Conservation (phyloP, 257 asterid genomes). For the Marsdenia floribunda region DNA sequence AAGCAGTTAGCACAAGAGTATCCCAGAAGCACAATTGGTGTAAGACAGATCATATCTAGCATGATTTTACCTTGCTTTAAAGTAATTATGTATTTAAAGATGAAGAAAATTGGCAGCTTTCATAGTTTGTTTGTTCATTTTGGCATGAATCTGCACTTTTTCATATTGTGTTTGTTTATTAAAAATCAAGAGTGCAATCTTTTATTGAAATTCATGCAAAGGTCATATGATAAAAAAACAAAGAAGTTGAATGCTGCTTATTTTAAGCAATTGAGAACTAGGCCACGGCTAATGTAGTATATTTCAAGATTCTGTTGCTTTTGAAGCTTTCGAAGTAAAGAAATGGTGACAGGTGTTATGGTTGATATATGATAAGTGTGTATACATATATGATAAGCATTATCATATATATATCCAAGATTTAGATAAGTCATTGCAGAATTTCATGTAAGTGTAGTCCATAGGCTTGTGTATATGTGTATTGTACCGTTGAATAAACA, state of each 20-base stretch:
- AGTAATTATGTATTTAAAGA: not conserved
- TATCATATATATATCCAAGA: too few species aligned
- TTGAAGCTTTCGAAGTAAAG: not conserved
- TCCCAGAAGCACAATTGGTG: constrained; percentile 66
- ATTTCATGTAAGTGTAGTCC: too few species aligned
- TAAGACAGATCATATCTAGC: constrained; percentile 28
- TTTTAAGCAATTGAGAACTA: not conserved
- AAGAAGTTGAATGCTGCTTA: not conserved
- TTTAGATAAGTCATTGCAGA: too few species aligned
- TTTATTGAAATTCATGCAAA: not conserved
- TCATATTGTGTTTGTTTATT: not conserved
- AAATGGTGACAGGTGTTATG: not conserved
- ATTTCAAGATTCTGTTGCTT: not conserved
- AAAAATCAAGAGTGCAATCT: not conserved
- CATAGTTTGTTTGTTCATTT: not conserved
- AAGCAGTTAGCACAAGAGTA: constrained; percentile 47
- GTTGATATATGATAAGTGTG: too few species aligned
- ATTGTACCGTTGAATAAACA: too few species aligned
- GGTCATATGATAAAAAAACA: not conserved
- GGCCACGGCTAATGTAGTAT: too few species aligned
- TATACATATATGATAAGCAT: too few species aligned
- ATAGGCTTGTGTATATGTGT: too few species aligned
- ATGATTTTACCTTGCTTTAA: constrained; percentile 1
- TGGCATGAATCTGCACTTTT: not conserved
- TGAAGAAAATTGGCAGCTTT: not conserved